Conservation (phyloP, 2,329 filamentous ascomycete species). For the Fusarium marasasianum region DNA sequence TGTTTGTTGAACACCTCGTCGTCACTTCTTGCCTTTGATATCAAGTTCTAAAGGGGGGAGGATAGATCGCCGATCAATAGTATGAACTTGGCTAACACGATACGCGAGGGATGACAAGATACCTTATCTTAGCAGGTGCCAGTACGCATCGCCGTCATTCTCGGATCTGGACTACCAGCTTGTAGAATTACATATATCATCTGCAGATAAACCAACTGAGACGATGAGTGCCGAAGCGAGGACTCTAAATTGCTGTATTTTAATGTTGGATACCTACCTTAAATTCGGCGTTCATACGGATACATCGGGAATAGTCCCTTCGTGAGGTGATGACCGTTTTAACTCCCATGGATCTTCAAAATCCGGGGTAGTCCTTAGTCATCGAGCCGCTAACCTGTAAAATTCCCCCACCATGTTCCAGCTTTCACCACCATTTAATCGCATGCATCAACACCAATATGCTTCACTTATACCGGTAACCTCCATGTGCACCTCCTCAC, state of each 20-base stretch:
- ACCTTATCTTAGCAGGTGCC: not conserved
- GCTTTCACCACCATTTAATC: not conserved
- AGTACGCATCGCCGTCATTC: not conserved
- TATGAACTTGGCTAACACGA: not conserved
- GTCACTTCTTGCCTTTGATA: not conserved
- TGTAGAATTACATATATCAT: not conserved
- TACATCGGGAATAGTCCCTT: not conserved
- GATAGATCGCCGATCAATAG: too few species aligned
- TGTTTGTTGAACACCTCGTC: too few species aligned
- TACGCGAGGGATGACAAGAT: not conserved
- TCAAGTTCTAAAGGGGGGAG: not conserved
- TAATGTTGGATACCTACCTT: not conserved
- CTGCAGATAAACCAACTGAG: not conserved
- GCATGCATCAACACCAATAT: slow-evolving; percentile 5
- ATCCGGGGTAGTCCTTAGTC: slow-evolving; percentile 33
- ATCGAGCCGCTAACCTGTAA: slow-evolving; percentile 12
- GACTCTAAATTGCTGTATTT: not conserved
- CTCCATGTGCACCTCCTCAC: not conserved
- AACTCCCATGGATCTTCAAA: not conserved
- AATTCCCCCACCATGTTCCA: slow-evolving; percentile 12
- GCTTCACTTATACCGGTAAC: slow-evolving; percentile 2
- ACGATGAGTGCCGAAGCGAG: not conserved
- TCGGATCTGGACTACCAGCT: not conserved
- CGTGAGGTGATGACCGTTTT: not conserved
- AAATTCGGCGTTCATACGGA: not conserved